These are phyloP conservation scores for Corrigiola litoralis DNA, from an alignment of 179 eudicot species.

Conservation along the genomic window DNA sequence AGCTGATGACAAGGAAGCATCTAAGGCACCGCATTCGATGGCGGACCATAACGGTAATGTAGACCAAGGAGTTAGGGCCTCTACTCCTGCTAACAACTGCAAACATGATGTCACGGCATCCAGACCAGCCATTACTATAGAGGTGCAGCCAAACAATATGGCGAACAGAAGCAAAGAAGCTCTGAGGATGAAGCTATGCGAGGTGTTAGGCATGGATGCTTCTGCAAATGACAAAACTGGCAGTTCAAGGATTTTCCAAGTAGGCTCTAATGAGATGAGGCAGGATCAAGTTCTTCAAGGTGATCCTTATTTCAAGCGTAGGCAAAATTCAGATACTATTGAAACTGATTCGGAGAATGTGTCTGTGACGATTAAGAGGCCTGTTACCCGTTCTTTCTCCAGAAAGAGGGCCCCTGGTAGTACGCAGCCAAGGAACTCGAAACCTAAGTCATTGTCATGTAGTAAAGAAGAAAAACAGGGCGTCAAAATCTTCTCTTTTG, in stretches of 20 bases:
- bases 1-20: constrained; percentile 23
- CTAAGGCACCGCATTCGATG: constrained; percentile 15
- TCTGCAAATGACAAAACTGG: constrained; percentile 36
- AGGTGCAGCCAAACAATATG: constrained; percentile 26
- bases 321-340: constrained; percentile 65
- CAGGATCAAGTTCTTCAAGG: constrained; percentile 23
- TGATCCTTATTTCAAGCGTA: constrained; percentile 31
- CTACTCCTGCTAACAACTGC: constrained; percentile 18
- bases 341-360: constrained; percentile 71
- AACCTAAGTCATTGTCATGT: constrained; percentile 20
- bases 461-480: constrained; percentile 27
- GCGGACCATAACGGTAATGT: constrained; percentile 22
- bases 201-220: constrained; percentile 56
- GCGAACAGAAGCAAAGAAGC: constrained; percentile 39
- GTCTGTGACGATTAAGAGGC: constrained; percentile 33
- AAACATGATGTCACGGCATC: constrained; percentile 28
- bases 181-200: constrained; percentile 73
- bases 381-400: constrained; percentile 52
- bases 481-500: constrained; percentile 35
- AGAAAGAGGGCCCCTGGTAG: constrained; percentile 41
- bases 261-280: constrained; percentile 28
- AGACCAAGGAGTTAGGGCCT: constrained; percentile 15
- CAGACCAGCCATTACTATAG: constrained; percentile 21
- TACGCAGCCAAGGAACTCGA: constrained; percentile 21
- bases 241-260: constrained; percentile 24